Evolutionary conservation across 495 filamentous ascomycete species (phyloP).

Genomic region (Tetracladium marchalianum): DNA sequence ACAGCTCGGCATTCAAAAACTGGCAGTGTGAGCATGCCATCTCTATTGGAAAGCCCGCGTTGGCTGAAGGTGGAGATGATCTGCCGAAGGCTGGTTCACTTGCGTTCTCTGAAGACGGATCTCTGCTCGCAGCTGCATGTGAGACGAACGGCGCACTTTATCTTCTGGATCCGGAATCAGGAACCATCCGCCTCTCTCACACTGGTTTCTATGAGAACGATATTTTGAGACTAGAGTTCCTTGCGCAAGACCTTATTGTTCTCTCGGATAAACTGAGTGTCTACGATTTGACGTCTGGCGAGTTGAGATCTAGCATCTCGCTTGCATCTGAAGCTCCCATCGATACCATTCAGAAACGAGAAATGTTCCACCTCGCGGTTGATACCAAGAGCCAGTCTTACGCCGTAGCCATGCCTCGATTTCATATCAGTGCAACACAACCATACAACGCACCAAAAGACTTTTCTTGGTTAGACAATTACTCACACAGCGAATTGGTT

Average conservation of each 20-base stretch:
- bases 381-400: slow-evolving; percentile 46
- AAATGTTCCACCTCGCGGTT: slow-evolving; percentile 48
- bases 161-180: slow-evolving; percentile 50
- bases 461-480: neutral
- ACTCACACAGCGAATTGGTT: slow-evolving; percentile 34
- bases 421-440: slow-evolving; percentile 1
- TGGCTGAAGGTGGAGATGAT: slow-evolving; percentile 14
- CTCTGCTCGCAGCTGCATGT: slow-evolving; percentile 58
- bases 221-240: slow-evolving; percentile 45
- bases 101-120: slow-evolving; percentile 79
- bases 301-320: slow-evolving; percentile 37
- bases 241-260: slow-evolving; percentile 51
- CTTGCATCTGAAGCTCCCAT: slow-evolving; percentile 25
- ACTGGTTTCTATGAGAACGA: slow-evolving; percentile 43
- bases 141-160: slow-evolving; percentile 36
- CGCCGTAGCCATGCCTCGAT: slow-evolving; percentile 40
- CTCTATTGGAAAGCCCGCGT: slow-evolving; percentile 36
- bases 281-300: slow-evolving; percentile 56
- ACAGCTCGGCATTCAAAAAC: slow-evolving; percentile 44
- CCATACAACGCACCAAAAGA: neutral
- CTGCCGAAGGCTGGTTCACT: slow-evolving; percentile 38
- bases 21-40: slow-evolving; percentile 64
- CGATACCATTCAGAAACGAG: slow-evolving; percentile 21
- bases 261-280: slow-evolving; percentile 53
- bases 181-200: slow-evolving; percentile 40